Conservation (phyloP, 345 rosid species). For the Eucalyptus regnans region DNA sequence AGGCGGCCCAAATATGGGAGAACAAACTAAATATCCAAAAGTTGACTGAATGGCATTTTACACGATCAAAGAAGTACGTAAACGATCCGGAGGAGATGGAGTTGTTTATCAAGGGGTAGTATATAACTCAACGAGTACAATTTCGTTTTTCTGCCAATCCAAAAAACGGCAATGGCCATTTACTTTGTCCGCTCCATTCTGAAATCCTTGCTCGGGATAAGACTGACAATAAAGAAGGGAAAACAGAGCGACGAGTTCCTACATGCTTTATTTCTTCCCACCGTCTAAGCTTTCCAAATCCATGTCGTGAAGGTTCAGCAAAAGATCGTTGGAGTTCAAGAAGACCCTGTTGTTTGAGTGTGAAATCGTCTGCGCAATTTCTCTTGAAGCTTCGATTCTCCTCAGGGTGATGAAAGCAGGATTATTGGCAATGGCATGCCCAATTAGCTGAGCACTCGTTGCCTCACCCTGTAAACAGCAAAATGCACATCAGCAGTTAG, state of each 20-base stretch:
- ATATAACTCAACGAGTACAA: background rate
- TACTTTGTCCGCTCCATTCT: background rate
- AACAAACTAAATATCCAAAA: background rate
- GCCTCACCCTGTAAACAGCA: slow-evolving; percentile 66
- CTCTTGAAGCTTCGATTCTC: slow-evolving; percentile 92
- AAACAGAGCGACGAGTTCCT: background rate
- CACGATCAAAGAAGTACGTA: background rate
- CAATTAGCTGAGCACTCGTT: slow-evolving; percentile 85
- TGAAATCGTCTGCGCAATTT: slow-evolving; percentile 74
- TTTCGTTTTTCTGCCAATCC: background rate
- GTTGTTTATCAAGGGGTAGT: background rate
- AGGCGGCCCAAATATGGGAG: background rate
- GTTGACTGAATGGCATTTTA: background rate
- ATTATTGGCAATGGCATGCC: slow-evolving; percentile 88
- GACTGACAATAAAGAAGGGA: background rate
- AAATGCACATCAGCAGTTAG: background rate
- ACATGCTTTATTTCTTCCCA: slow-evolving; percentile 5
- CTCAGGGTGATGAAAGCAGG: slow-evolving; percentile 87
- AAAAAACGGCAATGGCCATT: background rate
- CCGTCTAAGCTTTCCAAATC: slow-evolving; percentile 14
- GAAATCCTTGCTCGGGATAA: background rate
- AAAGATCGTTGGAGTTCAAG: slow-evolving; percentile 59
- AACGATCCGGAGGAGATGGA: background rate
- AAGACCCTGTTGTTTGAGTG: slow-evolving; percentile 65
- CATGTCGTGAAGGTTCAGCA: slow-evolving; percentile 77